Base-by-base conservation (phyloP, 1,284 basidiomycete genomes). In the Flammula alnicola region DNA sequence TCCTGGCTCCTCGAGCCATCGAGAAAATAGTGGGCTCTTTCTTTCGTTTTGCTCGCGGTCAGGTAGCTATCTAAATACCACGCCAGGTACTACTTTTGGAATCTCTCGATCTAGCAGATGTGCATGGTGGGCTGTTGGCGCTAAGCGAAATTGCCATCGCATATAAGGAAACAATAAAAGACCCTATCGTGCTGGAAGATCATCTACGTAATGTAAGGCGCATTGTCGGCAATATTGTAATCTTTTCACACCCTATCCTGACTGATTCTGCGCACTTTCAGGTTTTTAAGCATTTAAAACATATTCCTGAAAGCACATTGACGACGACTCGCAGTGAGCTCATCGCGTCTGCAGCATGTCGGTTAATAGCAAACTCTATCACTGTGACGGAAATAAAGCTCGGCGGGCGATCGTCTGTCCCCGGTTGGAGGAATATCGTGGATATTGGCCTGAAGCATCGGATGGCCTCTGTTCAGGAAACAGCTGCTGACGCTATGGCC, bases 51-150 rank as follows among this genome's bases (percentile, higher is more conserved):
- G 26, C 26, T 44, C 33, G 20, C 47, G 37, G 33, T 47, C 33
- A 45, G n/a, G n/a, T n/a, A n/a, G n/a, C 36, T 47, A 26, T 20
- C 27, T 49, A 47, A 31, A 45, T 10, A n/a, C 54, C 45, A 12
- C 42, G n/a, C 11, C 59, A 94, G 90, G 73, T 77, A 14, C 65
- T 62, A 16, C 68, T 87, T 16, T 69, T 95, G 14, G 66, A 72
- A 8, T 88, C 86, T 0, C 68, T 86, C 16, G 94, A 98, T 64
- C 62, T 75, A 4, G 73, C 78, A 16, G 88, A 91, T 61, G 71
- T 93, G 2, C 95, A 98, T 63, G 95, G 95, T 2, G 85, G 81
- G n/a, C 69, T 98, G 5, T 74, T 88, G 10, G 84, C 83, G 1
- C 72, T 98, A 23, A 77, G 80, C 4, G 86, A 93, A 61, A 71